Conservation (phyloP, 768 basidiomycete genomes). For the Mycena amicta region DNA sequence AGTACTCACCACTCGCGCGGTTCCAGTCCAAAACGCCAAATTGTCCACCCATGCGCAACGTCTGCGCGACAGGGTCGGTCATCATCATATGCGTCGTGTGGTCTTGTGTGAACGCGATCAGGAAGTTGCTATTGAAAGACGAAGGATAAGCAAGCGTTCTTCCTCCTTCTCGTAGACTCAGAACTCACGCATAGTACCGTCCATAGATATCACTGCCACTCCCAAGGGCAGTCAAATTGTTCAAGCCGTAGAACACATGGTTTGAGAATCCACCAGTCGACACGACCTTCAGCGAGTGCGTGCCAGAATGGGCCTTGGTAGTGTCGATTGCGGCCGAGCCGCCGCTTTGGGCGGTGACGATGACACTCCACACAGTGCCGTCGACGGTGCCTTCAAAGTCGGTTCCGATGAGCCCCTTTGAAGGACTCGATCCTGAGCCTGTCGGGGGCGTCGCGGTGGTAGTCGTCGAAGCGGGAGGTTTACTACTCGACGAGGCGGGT, state of each 20-base stretch:
- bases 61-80: slow-evolving; percentile 25
- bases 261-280: slow-evolving; percentile 21
- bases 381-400: slow-evolving; percentile 22
- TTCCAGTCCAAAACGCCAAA: slow-evolving; percentile 27
- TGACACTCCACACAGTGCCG: slow-evolving; percentile 23
- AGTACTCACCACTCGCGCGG: slow-evolving; percentile 21
- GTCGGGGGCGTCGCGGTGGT: slow-evolving; percentile 18
- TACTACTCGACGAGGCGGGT: no score
- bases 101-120: slow-evolving; percentile 22
- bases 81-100: slow-evolving; percentile 27
- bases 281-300: slow-evolving; percentile 23
- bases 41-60: slow-evolving; percentile 25
- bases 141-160: slow-evolving; percentile 12
- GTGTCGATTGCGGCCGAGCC: slow-evolving; percentile 24
- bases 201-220: slow-evolving; percentile 21
- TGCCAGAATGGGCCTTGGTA: slow-evolving; percentile 23
- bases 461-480: slow-evolving; percentile 11
- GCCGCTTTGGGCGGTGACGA: slow-evolving; percentile 21
- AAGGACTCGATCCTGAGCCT: slow-evolving; percentile 12
- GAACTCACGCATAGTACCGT: slow-evolving; percentile 25
- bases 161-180: slow-evolving; percentile 9
- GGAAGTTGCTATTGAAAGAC: slow-evolving; percentile 23
- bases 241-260: slow-evolving; percentile 22
- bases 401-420: slow-evolving; percentile 19
- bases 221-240: slow-evolving; percentile 21